phyloP scores from a whole-genome alignment of 2,329 filamentous ascomycete species.

The Didymella arachidicola region DNA sequence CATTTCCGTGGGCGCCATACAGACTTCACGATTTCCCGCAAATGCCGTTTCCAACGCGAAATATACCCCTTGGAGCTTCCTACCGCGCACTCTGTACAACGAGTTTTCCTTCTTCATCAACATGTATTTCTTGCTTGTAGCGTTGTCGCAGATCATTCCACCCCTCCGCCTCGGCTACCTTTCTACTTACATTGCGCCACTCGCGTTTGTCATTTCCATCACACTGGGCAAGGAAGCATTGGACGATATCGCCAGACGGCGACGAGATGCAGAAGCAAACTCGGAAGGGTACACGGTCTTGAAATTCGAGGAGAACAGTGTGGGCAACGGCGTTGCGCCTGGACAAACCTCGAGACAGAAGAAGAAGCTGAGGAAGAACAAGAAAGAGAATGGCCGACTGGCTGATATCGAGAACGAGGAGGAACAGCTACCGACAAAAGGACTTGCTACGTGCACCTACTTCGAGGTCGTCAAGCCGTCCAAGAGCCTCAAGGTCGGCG shows the following conservation, averaged over 20 bases:
- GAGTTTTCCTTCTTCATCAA: constrained; percentile 99
- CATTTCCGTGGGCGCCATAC: constrained; percentile 76
- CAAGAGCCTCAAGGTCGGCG: constrained; percentile 88
- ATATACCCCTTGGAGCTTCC: constrained; percentile 93
- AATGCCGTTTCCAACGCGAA: constrained; percentile 97
- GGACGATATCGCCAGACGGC: constrained; percentile 86
- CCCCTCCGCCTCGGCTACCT: constrained; percentile 91
- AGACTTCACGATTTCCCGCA: constrained; percentile 79
- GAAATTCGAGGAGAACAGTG: constrained; percentile 68
- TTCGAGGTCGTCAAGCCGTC: constrained; percentile 81
- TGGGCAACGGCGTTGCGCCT: constrained; percentile 45
- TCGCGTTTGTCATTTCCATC: constrained; percentile 90
- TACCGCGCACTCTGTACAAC: constrained; percentile 94
- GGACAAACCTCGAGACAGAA: constrained; percentile 39
- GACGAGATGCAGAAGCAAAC: constrained; percentile 92
- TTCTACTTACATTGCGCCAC: constrained; percentile 89
- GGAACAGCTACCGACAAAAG: constrained; percentile 52
- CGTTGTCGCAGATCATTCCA: constrained; percentile 90
- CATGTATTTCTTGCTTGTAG: constrained; percentile 96
- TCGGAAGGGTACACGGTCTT: constrained; percentile 86
- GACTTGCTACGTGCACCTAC: constrained; percentile 58
- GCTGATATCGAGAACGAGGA: constrained; percentile 77
- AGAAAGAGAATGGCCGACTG: constrained; percentile 55
- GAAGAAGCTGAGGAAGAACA: constrained; percentile 46
- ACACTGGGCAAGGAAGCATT: constrained; percentile 95